Evolutionary conservation across 108 stramenopile genomes (phyloP).

Genomic region (Cyclotella distinguenda): DNA sequence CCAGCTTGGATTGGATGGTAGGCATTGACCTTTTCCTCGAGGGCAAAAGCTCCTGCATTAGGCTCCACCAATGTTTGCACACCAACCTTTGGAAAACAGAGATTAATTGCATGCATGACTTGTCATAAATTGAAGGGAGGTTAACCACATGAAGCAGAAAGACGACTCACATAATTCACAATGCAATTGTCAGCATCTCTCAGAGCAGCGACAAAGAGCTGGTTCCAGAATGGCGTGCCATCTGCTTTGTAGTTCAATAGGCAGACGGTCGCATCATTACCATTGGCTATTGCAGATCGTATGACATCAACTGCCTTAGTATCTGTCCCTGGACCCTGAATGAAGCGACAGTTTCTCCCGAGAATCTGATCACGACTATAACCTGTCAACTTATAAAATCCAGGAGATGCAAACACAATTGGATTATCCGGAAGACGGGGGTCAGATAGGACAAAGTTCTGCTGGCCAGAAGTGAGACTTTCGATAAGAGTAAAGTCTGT

Average conservation of each 20-base stretch:
- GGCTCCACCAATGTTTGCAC: conserved; percentile 89
- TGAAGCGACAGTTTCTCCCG: conserved; percentile 97
- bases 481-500: conserved; percentile 84
- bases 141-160: background rate
- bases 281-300: conserved; percentile 76
- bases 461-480: conserved; percentile 79
- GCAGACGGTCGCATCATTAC: conserved; percentile 87
- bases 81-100: conserved; percentile 61
- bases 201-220: conserved; percentile 94
- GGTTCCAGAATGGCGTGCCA: conserved; percentile 98
- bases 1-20: conserved; percentile 56
- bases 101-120: background rate
- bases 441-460: conserved; percentile 91
- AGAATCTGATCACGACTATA: conserved; percentile 92
- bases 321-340: conserved; percentile 95
- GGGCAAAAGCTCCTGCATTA: conserved; percentile 61
- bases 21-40: conserved; percentile 87
- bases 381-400: conserved; percentile 94
- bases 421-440: conserved; percentile 98
- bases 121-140: background rate
- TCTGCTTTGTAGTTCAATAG: conserved; percentile 97
- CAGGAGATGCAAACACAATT: conserved; percentile 88
- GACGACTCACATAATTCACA: conserved; percentile 88
- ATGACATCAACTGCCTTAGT: conserved; percentile 89
- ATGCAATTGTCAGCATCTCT: conserved; percentile 91